Evolutionary conservation across 768 basidiomycete species (phyloP).

Genomic region (Saitozyma sp.): DNA sequence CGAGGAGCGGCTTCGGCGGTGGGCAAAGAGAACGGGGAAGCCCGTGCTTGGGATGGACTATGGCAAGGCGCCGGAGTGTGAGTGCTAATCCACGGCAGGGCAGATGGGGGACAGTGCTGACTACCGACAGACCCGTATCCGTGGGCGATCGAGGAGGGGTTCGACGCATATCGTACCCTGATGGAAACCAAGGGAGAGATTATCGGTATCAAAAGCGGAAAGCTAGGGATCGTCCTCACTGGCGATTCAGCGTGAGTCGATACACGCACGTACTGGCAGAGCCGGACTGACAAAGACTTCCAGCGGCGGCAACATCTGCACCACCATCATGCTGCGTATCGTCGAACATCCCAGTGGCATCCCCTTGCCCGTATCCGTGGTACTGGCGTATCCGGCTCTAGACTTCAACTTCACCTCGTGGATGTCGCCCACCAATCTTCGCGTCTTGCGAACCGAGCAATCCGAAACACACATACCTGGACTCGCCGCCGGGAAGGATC

Average conservation of each 20-base stretch:
- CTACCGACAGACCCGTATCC: constrained; percentile 81
- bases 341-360: constrained; percentile 66
- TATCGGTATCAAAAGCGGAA: constrained; percentile 84
- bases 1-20: constrained; percentile 83
- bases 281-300: constrained; percentile 4
- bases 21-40: constrained; percentile 76
- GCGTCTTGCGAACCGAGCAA: constrained; percentile 81
- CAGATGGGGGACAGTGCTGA: constrained; percentile 9
- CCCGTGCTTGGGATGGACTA: constrained; percentile 87
- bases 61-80: constrained; percentile 95
- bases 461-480: constrained; percentile 78
- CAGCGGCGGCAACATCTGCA: constrained; percentile 84
- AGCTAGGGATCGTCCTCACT: constrained; percentile 73
- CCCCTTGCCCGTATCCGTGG: constrained; percentile 74
- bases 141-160: constrained; percentile 91
- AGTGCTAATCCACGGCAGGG: constrained; percentile 32
- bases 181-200: constrained; percentile 74
- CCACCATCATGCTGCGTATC: constrained; percentile 79
- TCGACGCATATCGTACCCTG: constrained; percentile 81
- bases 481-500: constrained; percentile 75
- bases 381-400: constrained; percentile 85
- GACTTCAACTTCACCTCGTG: constrained; percentile 99
- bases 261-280: neutral
- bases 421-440: constrained; percentile 71
- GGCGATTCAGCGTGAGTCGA: constrained; percentile 94